Evolutionary conservation across 169 alveolate species (phyloP).

Genomic region (Plasmodium yoelii): DNA sequence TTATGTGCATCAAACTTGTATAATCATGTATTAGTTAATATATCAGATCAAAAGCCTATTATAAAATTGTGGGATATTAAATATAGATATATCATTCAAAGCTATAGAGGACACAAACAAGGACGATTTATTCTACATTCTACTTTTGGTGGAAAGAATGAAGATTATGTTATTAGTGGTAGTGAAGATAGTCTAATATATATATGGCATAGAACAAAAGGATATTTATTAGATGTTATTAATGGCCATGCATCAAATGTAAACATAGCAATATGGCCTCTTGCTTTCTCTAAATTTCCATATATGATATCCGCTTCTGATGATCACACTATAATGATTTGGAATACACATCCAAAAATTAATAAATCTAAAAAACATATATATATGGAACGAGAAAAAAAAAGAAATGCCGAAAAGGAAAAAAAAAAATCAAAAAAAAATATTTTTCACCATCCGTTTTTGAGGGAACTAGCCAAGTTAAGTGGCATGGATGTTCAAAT

Average conservation of each 20-base stretch:
- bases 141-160: conserved; percentile 89
- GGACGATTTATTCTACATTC: conserved; percentile 88
- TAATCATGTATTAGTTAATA: conserved; percentile 84
- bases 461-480: conserved; percentile 31
- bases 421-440: conserved; percentile 16
- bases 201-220: conserved; percentile 89
- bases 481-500: background rate
- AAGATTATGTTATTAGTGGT: conserved; percentile 88
- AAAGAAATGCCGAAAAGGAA: background rate
- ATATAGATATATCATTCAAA: conserved; percentile 82
- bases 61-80: conserved; percentile 86
- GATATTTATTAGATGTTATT: conserved; percentile 84
- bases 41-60: conserved; percentile 84
- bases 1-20: conserved; percentile 77
- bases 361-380: conserved; percentile 5
- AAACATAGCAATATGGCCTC: conserved; percentile 88
- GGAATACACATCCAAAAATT: conserved; percentile 77
- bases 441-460: conserved; percentile 35
- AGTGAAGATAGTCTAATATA: conserved; percentile 91
- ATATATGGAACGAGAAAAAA: conserved; percentile 13
- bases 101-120: conserved; percentile 90
- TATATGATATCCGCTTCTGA: conserved; percentile 84
- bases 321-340: conserved; percentile 82
- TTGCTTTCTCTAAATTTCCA: conserved; percentile 58
- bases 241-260: conserved; percentile 89